A percentile compares a stretch with the other conserved stretches of the same genome.
Evolutionary conservation across 495 filamentous ascomycete species (phyloP).

Genomic region (Acidiella bohemica): DNA sequence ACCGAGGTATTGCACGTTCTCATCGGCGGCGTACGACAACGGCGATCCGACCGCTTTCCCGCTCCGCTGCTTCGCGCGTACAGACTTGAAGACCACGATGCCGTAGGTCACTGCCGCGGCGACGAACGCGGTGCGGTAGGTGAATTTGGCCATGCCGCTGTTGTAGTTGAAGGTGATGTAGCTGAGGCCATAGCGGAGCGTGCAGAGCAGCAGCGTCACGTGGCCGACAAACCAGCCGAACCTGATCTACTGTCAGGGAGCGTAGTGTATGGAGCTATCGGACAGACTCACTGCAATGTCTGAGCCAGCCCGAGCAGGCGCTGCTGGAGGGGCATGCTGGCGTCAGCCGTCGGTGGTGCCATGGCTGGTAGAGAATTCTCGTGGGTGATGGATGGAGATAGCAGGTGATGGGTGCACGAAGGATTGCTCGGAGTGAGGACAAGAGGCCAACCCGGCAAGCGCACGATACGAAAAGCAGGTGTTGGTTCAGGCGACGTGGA

Average conservation of each 20-base stretch:
- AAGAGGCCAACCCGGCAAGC: too few species aligned
- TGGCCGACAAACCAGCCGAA: slow-evolving; percentile 88
- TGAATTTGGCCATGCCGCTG: slow-evolving; percentile 56
- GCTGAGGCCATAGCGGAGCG: slow-evolving; percentile 66
- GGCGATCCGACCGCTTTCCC: slow-evolving; percentile 38
- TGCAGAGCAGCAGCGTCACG: slow-evolving; percentile 66
- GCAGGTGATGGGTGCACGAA: too few species aligned
- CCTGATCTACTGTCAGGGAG: too few species aligned
- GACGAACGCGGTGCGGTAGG: slow-evolving; percentile 80
- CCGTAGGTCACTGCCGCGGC: slow-evolving; percentile 86
- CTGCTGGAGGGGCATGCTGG: not conserved
- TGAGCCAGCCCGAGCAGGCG: not conserved
- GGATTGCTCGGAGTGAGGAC: too few species aligned
- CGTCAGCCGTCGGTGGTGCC: not conserved
- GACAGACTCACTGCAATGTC: too few species aligned
- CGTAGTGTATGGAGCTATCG: too few species aligned
- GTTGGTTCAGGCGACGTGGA: too few species aligned
- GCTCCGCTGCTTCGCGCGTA: slow-evolving; percentile 55
- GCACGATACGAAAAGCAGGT: too few species aligned
- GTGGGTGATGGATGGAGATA: too few species aligned
- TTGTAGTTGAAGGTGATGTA: slow-evolving; percentile 74
- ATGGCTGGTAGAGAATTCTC: too few species aligned
- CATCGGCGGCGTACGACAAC: slow-evolving; percentile 59
- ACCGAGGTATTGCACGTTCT: slow-evolving; percentile 97
- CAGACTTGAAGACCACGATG: slow-evolving; percentile 98